Base-by-base conservation (phyloP, 1,139 yeast genomes). In the Groenewaldozyma auringiensis region DNA sequence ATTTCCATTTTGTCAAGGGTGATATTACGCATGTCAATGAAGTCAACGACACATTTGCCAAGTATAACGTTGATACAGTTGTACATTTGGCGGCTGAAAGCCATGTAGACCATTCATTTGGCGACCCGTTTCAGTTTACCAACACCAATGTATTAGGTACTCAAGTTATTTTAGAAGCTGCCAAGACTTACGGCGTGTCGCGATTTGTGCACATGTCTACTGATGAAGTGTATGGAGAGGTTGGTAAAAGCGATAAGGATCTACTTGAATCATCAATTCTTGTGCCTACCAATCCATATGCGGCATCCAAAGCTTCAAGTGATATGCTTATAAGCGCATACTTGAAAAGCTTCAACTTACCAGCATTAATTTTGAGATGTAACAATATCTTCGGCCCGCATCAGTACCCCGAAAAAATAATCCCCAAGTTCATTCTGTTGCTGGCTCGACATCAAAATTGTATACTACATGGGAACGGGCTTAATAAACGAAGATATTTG, bases 51-150 rank as follows among this genome's bases (percentile, higher is more conserved):
- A 56, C 58, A 3, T 52, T 66, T 40, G 51, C 53, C 34, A 42
- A 50, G 14, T 46, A 63, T 49, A 43, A 53, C 4, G 56, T 73
- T 25, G 66, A 68, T 11, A 66, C 69, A 1, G 65, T 78, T 18
- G 54, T 78, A 20, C 74, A 78, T 53, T 65, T 77, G 53, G 83
- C 83, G 0, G 83, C 83, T 3, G 79, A 77, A 52, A 71, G 79
- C 35, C 72, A 74, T 52, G 83, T 78, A 6, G 83, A 78, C 55
- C 66, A 66, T 40, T 76, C 81, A 11, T 78, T 77, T 50, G 58
- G 60, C 2, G 59, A 67, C 40, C 80, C 81, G 0, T 47, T 65
- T n/a, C 62, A 60, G 42, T 77, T 76, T 57, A 70, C 78, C 14
- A 50, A 53, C 17, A 75, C 76, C 45, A 78, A 78, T 51, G 69